Conservation (phyloP, 1,284 basidiomycete species). For the Moesziomyces antarcticus region DNA sequence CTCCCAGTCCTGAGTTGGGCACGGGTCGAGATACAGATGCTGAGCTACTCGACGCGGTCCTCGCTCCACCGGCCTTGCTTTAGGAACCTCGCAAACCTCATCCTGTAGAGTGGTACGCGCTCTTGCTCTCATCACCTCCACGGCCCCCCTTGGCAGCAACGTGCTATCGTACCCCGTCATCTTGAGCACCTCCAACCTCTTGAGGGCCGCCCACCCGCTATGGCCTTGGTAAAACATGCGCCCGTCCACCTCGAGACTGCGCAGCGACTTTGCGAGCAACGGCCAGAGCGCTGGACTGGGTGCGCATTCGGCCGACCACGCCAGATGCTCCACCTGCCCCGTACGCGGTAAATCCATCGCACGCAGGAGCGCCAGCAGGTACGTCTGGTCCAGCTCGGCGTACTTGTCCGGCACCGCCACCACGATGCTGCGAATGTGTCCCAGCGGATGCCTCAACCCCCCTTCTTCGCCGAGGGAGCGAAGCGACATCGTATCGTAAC, state of each 20-base stretch:
- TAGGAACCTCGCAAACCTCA: too few species aligned
- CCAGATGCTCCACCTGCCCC: slow-evolving; percentile 19
- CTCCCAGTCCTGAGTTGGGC: not conserved
- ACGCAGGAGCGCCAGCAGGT: slow-evolving; percentile 21
- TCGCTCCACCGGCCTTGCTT: slow-evolving; percentile 1
- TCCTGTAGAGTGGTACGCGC: accelerated
- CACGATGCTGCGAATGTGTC: slow-evolving; percentile 16
- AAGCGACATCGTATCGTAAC: slow-evolving; percentile 13
- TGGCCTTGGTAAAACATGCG: slow-evolving; percentile 39
- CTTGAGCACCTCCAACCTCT: slow-evolving; percentile 20
- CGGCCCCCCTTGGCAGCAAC: slow-evolving; percentile 23
- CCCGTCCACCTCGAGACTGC: slow-evolving; percentile 22
- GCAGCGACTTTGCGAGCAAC: slow-evolving; percentile 7
- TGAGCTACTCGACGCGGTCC: slow-evolving; percentile 1
- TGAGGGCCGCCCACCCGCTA: slow-evolving; percentile 4
- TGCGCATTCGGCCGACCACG: slow-evolving; percentile 23
- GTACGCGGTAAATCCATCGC: slow-evolving; percentile 16
- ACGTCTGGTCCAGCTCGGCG: slow-evolving; percentile 25
- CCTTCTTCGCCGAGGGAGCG: not conserved
- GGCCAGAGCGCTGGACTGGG: slow-evolving; percentile 22
- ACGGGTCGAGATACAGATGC: slow-evolving; percentile 23
- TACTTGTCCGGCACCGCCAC: slow-evolving; percentile 27
- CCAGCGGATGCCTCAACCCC: slow-evolving; percentile 13
- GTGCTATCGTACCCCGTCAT: slow-evolving; percentile 40
- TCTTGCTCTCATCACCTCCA: slow-evolving; percentile 5